A percentile compares a stretch with the other conserved stretches of the same genome.
These are phyloP conservation scores for Aspergillus ibericus DNA, from an alignment of 2,329 filamentous ascomycete species.

Conservation along the genomic window DNA sequence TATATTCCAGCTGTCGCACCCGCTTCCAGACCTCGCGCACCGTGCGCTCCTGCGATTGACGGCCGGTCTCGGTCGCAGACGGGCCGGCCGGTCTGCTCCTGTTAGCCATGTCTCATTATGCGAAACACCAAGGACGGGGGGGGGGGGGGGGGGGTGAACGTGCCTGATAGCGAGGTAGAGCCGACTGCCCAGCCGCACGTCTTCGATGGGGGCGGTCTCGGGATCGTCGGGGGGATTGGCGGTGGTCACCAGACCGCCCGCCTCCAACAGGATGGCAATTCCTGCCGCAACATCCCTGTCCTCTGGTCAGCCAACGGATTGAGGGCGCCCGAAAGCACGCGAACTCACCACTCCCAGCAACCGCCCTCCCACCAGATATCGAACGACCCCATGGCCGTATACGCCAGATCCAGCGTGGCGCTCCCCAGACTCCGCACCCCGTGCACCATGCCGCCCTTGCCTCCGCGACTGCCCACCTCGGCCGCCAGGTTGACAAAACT, in stretches of 20 bases:
- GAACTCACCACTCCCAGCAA: slow-evolving; percentile 71
- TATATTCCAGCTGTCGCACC: slow-evolving; percentile 66
- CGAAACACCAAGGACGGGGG: slow-evolving; percentile 1
- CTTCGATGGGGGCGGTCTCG: slow-evolving; percentile 57
- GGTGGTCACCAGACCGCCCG: slow-evolving; percentile 71
- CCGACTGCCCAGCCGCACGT: slow-evolving; percentile 64
- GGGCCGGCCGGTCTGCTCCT: slow-evolving; percentile 61
- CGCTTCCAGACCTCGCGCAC: slow-evolving; percentile 72
- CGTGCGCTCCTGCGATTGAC: slow-evolving; percentile 67
- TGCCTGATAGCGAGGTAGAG: slow-evolving; percentile 70
- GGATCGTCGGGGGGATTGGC: slow-evolving; percentile 67
- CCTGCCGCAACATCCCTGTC: slow-evolving; percentile 70
- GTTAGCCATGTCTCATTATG: background rate
- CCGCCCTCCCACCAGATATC: slow-evolving; percentile 84
- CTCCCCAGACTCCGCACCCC: slow-evolving; percentile 71
- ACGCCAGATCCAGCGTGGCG: slow-evolving; percentile 72
- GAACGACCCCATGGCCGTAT: slow-evolving; percentile 71
- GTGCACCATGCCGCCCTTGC: slow-evolving; percentile 76
- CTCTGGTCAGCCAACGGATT: background rate
- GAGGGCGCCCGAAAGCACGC: background rate
- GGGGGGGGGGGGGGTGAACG: slow-evolving; percentile 16
- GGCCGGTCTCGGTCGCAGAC: slow-evolving; percentile 60
- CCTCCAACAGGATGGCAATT: slow-evolving; percentile 70
- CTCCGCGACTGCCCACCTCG: slow-evolving; percentile 61
- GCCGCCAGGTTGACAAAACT: slow-evolving; percentile 74